Evolutionary conservation across 345 rosid species (phyloP), one percentile per base, ranked within the genome.

Genomic region (Camelina hispida): DNA sequence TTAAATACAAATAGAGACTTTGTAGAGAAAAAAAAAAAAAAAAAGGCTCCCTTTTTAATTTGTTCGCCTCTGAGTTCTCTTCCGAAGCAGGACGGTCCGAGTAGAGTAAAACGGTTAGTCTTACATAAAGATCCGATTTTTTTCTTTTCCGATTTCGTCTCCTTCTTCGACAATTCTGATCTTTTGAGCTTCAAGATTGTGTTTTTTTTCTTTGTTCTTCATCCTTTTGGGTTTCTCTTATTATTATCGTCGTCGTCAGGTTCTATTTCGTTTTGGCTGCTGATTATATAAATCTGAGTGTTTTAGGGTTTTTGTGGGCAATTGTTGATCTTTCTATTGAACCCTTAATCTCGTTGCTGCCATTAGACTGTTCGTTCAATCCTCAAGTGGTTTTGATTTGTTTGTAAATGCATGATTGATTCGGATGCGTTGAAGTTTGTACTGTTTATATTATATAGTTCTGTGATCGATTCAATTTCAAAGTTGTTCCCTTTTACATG

Each of bases 261-360:
- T 75, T 9, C 55, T 62, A 1, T 44, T 17, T 62, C 42, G n/a
- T 76, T 76, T 54, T 42, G 2, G 7, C 55, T 62, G 40, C 58
- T 0, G 9, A 53, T 68, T 62, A 43, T 74, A 44, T 74, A 34
- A 58, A 76, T 76, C 65, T 69, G 42, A 76, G 6, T 63, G 59
- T 7, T 77, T 66, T 70, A 77, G 71, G 80, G 80, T 69, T 70
- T 68, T 54, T 6, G 20, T 54, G 55, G 4, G n/a, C 9, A 44
- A 64, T 55, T 6, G 7, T 66, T 47, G 58, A n/a, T 23, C 66
- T 44, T 43, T 65, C 37, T 16, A 15, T 42, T 51, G 54, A 68
- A 48, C 34, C 47, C 22, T 37, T 67, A 20, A 9, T 38, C 32
- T 66, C 35, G 5, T 50, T 66, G 34, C 61, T 48, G 60, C 3